A percentile compares a stretch with the other conserved stretches of the same genome.
These are phyloP conservation scores for Fusarium sp. DNA, from an alignment of 2,329 filamentous ascomycete species.

Conservation along the genomic window DNA sequence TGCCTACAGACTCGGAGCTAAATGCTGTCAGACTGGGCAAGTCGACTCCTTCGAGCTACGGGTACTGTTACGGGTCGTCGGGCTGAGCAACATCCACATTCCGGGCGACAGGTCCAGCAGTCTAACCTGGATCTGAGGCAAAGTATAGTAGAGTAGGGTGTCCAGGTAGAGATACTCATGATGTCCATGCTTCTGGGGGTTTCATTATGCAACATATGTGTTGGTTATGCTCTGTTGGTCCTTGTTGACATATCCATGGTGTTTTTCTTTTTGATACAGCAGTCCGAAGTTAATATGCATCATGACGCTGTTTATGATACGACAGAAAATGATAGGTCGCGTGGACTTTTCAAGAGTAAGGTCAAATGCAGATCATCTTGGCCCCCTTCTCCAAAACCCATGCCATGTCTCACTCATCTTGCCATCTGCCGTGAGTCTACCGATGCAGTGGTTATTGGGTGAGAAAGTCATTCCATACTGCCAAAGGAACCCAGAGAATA, in stretches of 20 bases:
- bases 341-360: not conserved
- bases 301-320: not conserved
- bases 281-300: not conserved
- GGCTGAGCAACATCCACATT: not conserved
- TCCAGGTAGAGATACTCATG: not conserved
- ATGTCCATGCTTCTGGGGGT: not conserved
- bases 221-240: not conserved
- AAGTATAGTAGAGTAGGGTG: not conserved
- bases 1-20: not conserved
- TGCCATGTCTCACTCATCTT: not conserved
- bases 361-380: not conserved
- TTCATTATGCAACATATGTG: not conserved
- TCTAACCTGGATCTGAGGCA: conserved; percentile 2
- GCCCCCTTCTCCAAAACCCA: not conserved
- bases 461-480: not conserved
- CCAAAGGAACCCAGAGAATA: not conserved
- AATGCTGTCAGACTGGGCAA: not conserved
- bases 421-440: not conserved
- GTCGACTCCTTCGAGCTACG: not conserved
- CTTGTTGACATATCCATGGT: not conserved
- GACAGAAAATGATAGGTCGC: not conserved
- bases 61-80: not conserved
- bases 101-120: not conserved
- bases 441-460: not conserved
- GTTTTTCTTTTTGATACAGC: not conserved